Percentiles rank a stretch among this genome's conserved stretches.
These are phyloP conservation scores for Penicillium sp. DNA, from an alignment of 2,329 filamentous ascomycete genomes.

Conservation along the genomic window DNA sequence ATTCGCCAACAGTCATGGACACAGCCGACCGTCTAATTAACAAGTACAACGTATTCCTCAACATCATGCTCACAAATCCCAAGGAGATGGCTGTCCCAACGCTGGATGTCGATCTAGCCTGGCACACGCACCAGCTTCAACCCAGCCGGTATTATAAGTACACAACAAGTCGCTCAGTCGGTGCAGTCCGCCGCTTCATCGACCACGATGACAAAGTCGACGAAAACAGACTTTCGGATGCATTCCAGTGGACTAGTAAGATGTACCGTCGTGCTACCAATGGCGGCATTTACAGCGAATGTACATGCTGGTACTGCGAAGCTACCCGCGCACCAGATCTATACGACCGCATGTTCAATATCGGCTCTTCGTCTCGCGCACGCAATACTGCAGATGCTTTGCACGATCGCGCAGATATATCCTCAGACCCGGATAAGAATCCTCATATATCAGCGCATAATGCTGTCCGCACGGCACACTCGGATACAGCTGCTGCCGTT, in stretches of 20 bases:
- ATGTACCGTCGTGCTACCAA: conserved; percentile 65
- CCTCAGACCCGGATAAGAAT: conserved; percentile 54
- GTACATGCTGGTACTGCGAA: conserved; percentile 63
- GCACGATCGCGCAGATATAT: conserved; percentile 42
- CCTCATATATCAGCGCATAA: conserved; percentile 75
- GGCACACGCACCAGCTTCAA: conserved; percentile 36
- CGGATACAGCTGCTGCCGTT: conserved; percentile 14
- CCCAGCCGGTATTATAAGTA: conserved; percentile 39
- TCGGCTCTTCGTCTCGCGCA: conserved; percentile 51
- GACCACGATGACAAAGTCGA: conserved; percentile 85
- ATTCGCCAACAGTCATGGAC: conserved; percentile 62
- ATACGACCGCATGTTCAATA: conserved; percentile 42
- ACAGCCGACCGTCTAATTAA: conserved; percentile 65
- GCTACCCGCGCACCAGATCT: conserved; percentile 61
- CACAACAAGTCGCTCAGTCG: conserved; percentile 41
- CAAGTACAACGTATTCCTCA: conserved; percentile 49
- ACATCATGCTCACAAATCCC: conserved; percentile 39
- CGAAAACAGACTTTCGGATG: conserved; percentile 61
- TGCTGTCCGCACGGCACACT: conserved; percentile 50
- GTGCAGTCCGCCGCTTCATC: conserved; percentile 55
- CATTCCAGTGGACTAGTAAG: conserved; percentile 73
- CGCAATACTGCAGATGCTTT: conserved; percentile 51
- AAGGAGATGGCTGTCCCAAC: conserved; percentile 33
- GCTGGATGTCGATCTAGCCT: conserved; percentile 35
- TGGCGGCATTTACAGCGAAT: conserved; percentile 57